Conservation (phyloP, 768 basidiomycete species). For the Xerocomus brunneocitrinus region DNA sequence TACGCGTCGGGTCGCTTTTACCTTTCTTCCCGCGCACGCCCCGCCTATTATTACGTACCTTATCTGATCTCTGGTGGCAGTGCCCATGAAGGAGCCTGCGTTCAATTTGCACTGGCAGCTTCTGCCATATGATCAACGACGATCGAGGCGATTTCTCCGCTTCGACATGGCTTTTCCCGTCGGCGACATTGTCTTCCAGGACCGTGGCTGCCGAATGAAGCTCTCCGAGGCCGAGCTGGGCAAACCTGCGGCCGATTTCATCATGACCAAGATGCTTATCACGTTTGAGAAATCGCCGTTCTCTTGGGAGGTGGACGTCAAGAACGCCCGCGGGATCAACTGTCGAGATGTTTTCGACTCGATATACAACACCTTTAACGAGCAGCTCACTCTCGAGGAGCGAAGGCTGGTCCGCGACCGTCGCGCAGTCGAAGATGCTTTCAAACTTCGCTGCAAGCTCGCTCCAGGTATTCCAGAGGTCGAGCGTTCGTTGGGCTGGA, state of each 20-base stretch:
- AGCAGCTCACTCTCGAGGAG: conserved; percentile 44
- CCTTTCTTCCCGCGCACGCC: background rate
- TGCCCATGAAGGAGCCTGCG: conserved; percentile 37
- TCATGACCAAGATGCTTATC: conserved; percentile 48
- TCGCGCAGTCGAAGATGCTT: conserved; percentile 37
- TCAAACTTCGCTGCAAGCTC: conserved; percentile 44
- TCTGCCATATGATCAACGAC: conserved; percentile 35
- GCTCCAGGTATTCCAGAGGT: conserved; percentile 36
- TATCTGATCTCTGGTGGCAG: conserved; percentile 30
- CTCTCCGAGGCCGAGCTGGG: conserved; percentile 37
- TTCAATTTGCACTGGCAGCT: conserved; percentile 48
- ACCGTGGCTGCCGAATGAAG: conserved; percentile 20
- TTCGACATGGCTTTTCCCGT: conserved; percentile 50
- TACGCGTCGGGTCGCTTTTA: background rate
- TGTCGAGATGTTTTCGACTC: conserved; percentile 57
- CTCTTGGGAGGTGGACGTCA: conserved; percentile 40
- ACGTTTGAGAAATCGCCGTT: conserved; percentile 35
- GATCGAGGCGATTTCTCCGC: conserved; percentile 36
- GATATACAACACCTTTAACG: conserved; percentile 47
- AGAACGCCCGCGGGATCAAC: conserved; percentile 40
- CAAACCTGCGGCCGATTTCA: conserved; percentile 41
- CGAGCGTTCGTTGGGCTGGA: conserved; percentile 45
- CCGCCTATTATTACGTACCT: conserved; percentile 18
- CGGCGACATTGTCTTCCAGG: conserved; percentile 29
- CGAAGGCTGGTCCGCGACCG: conserved; percentile 29